phyloP scores from a whole-genome alignment of 495 filamentous ascomycete species.

The Lentithecium fluviatile region DNA sequence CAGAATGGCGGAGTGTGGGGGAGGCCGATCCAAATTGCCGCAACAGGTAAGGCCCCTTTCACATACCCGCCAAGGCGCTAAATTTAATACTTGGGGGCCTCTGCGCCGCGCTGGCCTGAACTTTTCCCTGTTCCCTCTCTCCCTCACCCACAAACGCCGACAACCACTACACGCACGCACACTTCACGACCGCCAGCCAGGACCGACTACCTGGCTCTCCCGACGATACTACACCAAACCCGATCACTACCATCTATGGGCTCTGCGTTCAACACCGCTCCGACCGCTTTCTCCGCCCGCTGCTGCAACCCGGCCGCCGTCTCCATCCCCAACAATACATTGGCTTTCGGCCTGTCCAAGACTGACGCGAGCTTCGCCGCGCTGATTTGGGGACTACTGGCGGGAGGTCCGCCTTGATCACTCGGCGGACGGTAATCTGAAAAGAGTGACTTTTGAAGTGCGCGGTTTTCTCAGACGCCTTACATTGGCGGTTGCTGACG shows the following conservation, averaged over 20 bases:
- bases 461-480: conserved; percentile 3
- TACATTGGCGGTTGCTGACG: conserved; percentile 6
- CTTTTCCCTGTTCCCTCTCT: too few species aligned
- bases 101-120: too few species aligned
- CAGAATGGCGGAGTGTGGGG: too few species aligned
- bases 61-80: conserved; percentile 7
- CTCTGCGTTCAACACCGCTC: conserved; percentile 26
- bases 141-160: neutral
- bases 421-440: conserved; percentile 48
- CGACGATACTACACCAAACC: conserved; percentile 1
- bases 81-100: neutral
- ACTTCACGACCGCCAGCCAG: conserved; percentile 8
- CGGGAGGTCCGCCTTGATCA: conserved; percentile 48
- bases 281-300: conserved; percentile 11
- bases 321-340: conserved; percentile 17
- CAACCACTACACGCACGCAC: conserved; percentile 1
- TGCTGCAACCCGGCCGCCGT: conserved; percentile 15
- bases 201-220: conserved; percentile 21
- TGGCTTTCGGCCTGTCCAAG: conserved; percentile 36
- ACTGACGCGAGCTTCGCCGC: conserved; percentile 41
- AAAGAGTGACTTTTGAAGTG: conserved; percentile 16
- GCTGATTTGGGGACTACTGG: conserved; percentile 46
- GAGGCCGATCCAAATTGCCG: too few species aligned
- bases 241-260: conserved; percentile 33
- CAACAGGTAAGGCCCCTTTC: neutral